These are phyloP conservation scores for Mycosphaerelloides madeirae DNA, from an alignment of 2,329 filamentous ascomycete species.

Conservation along the genomic window DNA sequence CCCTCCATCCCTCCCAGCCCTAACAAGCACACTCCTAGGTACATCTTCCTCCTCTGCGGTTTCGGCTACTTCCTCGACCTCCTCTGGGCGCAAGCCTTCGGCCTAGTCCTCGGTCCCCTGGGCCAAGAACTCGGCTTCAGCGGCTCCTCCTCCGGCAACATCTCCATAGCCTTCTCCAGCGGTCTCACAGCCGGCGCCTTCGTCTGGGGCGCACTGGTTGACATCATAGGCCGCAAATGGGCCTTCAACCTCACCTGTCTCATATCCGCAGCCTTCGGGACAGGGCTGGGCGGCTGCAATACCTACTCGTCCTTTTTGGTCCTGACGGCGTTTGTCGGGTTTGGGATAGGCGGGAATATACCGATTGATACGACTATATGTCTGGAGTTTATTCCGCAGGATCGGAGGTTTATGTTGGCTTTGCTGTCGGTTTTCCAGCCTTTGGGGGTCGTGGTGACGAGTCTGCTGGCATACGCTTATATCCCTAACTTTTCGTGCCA, in stretches of 20 bases:
- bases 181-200: slow-evolving; percentile 54
- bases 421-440: slow-evolving; percentile 54
- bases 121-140: slow-evolving; percentile 55
- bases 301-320: slow-evolving; percentile 50
- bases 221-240: slow-evolving; percentile 51
- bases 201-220: slow-evolving; percentile 53
- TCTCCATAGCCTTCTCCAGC: slow-evolving; percentile 48
- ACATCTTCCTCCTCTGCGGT: slow-evolving; percentile 48
- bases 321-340: slow-evolving; percentile 52
- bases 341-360: slow-evolving; percentile 48
- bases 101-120: slow-evolving; percentile 51
- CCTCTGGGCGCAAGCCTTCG: slow-evolving; percentile 56
- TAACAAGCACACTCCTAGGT: slow-evolving; percentile 3
- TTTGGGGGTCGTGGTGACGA: slow-evolving; percentile 51
- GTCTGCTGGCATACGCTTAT: slow-evolving; percentile 48
- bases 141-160: slow-evolving; percentile 42
- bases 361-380: slow-evolving; percentile 54
- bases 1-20: neutral
- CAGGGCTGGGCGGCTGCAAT: slow-evolving; percentile 48
- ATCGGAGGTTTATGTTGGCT: slow-evolving; percentile 50
- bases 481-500: slow-evolving; percentile 50
- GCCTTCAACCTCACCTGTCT: slow-evolving; percentile 57
- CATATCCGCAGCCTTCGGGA: slow-evolving; percentile 51
- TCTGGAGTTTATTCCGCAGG: slow-evolving; percentile 52
- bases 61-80: slow-evolving; percentile 55